phyloP scores from a whole-genome alignment of 345 rosid genomes.

The Moringa oleifera region DNA sequence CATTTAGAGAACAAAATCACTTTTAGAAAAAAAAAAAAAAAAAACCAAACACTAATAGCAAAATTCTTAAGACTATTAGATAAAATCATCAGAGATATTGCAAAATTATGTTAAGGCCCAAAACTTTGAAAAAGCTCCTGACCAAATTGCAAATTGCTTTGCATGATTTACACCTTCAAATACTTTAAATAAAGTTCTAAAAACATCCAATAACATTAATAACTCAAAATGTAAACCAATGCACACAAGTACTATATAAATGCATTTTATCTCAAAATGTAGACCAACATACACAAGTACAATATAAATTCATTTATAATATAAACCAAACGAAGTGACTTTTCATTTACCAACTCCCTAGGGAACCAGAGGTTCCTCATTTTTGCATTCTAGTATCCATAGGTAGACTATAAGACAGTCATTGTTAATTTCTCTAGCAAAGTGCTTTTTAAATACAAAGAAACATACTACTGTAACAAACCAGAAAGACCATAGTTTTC shows the following conservation, averaged over 20 bases:
- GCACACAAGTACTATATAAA: no score
- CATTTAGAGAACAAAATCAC: neutral
- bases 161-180: neutral
- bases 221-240: no score
- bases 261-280: no score
- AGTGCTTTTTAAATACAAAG: neutral
- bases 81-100: neutral
- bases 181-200: neutral
- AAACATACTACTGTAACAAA: conserved; percentile 27
- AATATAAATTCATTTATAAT: no score
- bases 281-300: neutral
- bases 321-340: neutral
- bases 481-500: conserved; percentile 21
- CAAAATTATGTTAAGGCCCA: neutral
- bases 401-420: neutral
- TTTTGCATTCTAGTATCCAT: neutral
- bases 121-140: neutral
- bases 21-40: neutral
- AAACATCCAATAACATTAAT: neutral
- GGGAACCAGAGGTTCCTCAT: neutral
- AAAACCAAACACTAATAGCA: neutral
- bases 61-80: neutral
- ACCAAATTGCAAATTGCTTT: no score
- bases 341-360: neutral
- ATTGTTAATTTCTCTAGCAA: neutral